phyloP scores from a whole-genome alignment of 108 stramenopile genomes.

The Aurantiochytrium sp. region DNA sequence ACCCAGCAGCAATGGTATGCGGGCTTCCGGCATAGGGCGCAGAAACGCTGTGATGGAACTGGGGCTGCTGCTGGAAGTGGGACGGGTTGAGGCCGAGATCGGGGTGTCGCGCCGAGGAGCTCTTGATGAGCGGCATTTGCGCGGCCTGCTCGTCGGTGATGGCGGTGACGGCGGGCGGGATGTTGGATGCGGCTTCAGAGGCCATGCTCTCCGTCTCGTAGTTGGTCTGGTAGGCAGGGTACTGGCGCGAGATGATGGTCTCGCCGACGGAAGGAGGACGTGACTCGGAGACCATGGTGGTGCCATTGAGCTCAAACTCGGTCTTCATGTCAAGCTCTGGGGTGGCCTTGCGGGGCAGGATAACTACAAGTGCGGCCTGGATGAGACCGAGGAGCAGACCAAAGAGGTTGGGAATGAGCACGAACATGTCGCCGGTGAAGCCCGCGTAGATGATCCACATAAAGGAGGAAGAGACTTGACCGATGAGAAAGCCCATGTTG shows the following conservation, averaged over 20 bases:
- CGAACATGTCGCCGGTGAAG: background rate
- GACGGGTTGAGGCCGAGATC: background rate
- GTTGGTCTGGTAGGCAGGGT: background rate
- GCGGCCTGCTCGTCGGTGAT: background rate
- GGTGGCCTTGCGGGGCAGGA: background rate
- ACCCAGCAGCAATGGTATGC: background rate
- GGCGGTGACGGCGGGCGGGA: background rate
- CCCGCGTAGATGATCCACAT: background rate
- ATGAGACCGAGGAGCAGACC: background rate
- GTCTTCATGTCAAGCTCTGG: background rate
- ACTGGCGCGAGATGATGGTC: background rate
- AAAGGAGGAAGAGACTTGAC: background rate
- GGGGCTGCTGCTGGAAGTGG: too few species aligned
- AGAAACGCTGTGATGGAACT: too few species aligned
- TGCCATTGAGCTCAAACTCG: background rate
- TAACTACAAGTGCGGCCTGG: background rate
- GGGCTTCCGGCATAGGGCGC: background rate
- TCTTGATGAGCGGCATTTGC: background rate
- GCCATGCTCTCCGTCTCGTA: background rate
- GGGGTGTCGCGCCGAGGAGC: background rate
- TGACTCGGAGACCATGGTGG: background rate
- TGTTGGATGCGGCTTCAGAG: background rate
- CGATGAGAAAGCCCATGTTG: conserved; percentile 11
- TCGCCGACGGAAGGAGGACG: background rate
- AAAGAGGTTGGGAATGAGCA: background rate